phyloP scores from a whole-genome alignment of 2,329 filamentous ascomycete genomes.

The Apiospora sp. region DNA sequence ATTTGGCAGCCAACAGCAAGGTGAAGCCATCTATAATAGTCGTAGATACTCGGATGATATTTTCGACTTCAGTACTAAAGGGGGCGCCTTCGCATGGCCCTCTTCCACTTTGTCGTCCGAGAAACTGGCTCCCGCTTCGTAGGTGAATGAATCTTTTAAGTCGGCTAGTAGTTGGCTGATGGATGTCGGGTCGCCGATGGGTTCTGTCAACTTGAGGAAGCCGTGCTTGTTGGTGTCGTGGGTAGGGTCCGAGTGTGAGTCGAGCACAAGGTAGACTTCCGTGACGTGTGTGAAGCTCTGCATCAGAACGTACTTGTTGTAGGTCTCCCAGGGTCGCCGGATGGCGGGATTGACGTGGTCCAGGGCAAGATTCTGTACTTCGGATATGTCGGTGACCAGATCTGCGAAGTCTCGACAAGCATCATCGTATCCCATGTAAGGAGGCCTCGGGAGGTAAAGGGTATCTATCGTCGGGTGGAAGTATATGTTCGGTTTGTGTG shows the following conservation, averaged over 20 bases:
- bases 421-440: conserved; percentile 51
- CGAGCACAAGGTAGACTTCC: conserved; percentile 48
- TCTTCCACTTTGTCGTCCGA: conserved; percentile 33
- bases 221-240: conserved; percentile 17
- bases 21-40: conserved; percentile 17
- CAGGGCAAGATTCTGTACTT: conserved; percentile 51
- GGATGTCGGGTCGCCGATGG: conserved; percentile 25
- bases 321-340: conserved; percentile 58
- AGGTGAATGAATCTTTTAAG: conserved; percentile 41
- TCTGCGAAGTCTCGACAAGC: conserved; percentile 50
- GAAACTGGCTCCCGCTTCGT: conserved; percentile 37
- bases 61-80: conserved; percentile 41
- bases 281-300: conserved; percentile 49
- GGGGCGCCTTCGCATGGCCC: conserved; percentile 32
- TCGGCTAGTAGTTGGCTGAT: conserved; percentile 37
- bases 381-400: conserved; percentile 45
- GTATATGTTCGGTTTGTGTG: conserved; percentile 41
- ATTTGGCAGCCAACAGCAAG: background rate
- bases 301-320: conserved; percentile 57
- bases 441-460: conserved; percentile 49
- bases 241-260: conserved; percentile 17
- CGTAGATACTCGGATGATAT: conserved; percentile 28
- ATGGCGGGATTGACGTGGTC: conserved; percentile 54
- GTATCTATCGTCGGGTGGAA: conserved; percentile 43
- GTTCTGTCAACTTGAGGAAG: conserved; percentile 28